Base-by-base conservation (phyloP, 2,329 filamentous ascomycete species). In the Claviceps paspali region DNA sequence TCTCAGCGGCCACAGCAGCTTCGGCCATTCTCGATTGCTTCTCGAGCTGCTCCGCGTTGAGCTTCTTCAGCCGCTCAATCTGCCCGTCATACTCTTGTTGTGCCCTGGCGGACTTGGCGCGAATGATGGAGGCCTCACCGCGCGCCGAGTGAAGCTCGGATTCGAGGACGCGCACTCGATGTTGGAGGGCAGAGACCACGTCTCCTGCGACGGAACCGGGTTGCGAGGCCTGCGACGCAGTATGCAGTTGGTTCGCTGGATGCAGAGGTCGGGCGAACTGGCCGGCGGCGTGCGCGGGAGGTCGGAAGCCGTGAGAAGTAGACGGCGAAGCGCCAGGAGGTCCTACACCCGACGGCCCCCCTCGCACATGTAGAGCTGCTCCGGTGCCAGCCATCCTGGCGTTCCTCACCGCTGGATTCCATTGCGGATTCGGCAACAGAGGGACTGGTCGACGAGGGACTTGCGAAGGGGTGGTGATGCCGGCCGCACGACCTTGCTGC, bases 71-170 rank as follows among this genome's bases (percentile, higher is more conserved):
- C 5, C 68, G 65, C 15, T 65, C 59, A 18, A 87, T 54, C 47
- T 78, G 69, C 18, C 68, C 66, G 35, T 82, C 74, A 49, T 79
- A 73, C 33, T 76, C 69, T 36, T 73, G 70, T 12, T 65, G 63
- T 0, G 67, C 61, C 47, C 74, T 79, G 35, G 78, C 70, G 29
- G 75, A 67, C 41, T 82, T 83, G 41, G 72, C 70, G 24, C 83
- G 73, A n/a, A 87, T 66, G 42, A 87, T 85, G 35, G 79, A 69
- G 21, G 76, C 76, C 52, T 87, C 82, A 35, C 83, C 83, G 14
- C 72, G 64, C 47, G 82, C 80, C 3, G 70, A 67, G 38, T 65
- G 65, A 12, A 79, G 64, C 35, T 76, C 71, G 5, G 67, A 59
- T 45, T 72, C 65, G 3, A 79, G 60, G 2, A 64, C 60, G 6